Conservation (phyloP, 192 early-diverging fungal genomes). For the Coemansia erecta region DNA sequence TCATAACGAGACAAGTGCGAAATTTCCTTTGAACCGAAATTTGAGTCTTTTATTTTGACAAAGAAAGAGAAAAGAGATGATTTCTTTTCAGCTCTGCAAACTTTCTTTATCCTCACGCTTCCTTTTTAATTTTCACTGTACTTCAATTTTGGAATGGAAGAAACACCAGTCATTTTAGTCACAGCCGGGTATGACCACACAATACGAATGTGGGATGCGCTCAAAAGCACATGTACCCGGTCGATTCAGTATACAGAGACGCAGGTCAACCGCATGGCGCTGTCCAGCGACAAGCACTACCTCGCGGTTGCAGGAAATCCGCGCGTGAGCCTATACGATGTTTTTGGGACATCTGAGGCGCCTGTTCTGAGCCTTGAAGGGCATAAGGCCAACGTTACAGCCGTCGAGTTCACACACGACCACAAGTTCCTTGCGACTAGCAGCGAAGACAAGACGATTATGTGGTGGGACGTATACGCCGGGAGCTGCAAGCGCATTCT, state of each 20-base stretch:
- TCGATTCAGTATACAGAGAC: constrained; percentile 51
- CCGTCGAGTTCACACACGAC: constrained; percentile 49
- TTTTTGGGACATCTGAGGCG: constrained; percentile 42
- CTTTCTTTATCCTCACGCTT: not conserved
- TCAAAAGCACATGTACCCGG: constrained; percentile 52
- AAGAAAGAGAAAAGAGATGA: constrained; percentile 5
- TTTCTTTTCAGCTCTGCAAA: not conserved
- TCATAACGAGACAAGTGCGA: constrained; percentile 17
- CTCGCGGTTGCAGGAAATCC: constrained; percentile 53
- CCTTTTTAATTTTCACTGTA: not conserved
- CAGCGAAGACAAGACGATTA: constrained; percentile 51
- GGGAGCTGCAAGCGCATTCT: constrained; percentile 41
- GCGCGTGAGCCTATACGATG: constrained; percentile 48
- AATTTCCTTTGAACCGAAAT: not conserved
- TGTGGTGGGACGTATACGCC: constrained; percentile 52
- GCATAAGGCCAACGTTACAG: constrained; percentile 51
- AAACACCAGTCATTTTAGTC: constrained; percentile 47
- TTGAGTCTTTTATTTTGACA: not conserved
- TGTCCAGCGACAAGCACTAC: constrained; percentile 52
- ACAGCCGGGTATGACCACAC: constrained; percentile 55
- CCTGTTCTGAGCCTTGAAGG: constrained; percentile 49
- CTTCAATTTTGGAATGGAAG: constrained; percentile 24
- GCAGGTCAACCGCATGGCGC: constrained; percentile 54
- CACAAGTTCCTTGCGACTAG: constrained; percentile 49
- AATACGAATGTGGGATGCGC: constrained; percentile 56